Conservation (phyloP, 148 eudicot species). For the Rhododendron henanense region DNA sequence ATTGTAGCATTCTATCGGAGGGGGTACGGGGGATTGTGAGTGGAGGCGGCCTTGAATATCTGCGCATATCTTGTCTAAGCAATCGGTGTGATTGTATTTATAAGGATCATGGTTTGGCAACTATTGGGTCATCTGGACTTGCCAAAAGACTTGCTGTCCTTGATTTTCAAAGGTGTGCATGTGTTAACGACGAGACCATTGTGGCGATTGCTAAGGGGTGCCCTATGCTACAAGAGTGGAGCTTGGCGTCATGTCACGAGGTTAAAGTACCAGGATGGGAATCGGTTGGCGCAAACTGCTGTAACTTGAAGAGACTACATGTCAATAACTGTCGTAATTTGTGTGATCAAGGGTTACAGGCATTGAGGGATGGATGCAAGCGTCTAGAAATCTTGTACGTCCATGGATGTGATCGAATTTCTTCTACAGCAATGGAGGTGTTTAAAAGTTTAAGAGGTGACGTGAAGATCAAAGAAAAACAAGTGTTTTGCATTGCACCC, state of each 20-base stretch:
- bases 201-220: constrained; percentile 44
- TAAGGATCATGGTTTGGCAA: constrained; percentile 36
- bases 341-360: constrained; percentile 47
- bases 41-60: constrained; percentile 40
- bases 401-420: background rate
- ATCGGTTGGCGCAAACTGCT: constrained; percentile 14
- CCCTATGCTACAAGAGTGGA: constrained; percentile 70
- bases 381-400: constrained; percentile 48
- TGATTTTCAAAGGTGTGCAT: constrained; percentile 49
- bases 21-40: constrained; percentile 24
- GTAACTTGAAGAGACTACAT: constrained; percentile 49
- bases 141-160: constrained; percentile 42
- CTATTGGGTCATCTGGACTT: constrained; percentile 37
- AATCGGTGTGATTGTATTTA: constrained; percentile 4
- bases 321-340: constrained; percentile 59
- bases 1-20: constrained; percentile 48
- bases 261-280: constrained; percentile 55
- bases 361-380: constrained; percentile 56
- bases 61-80: constrained; percentile 18
- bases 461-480: too few relatives aligned
- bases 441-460: too few relatives aligned
- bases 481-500: too few relatives aligned
- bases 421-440: too few relatives aligned
- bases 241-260: constrained; percentile 58
- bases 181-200: constrained; percentile 38